Conservation (phyloP, 768 basidiomycete genomes). For the Panaeolus cyanescens region DNA sequence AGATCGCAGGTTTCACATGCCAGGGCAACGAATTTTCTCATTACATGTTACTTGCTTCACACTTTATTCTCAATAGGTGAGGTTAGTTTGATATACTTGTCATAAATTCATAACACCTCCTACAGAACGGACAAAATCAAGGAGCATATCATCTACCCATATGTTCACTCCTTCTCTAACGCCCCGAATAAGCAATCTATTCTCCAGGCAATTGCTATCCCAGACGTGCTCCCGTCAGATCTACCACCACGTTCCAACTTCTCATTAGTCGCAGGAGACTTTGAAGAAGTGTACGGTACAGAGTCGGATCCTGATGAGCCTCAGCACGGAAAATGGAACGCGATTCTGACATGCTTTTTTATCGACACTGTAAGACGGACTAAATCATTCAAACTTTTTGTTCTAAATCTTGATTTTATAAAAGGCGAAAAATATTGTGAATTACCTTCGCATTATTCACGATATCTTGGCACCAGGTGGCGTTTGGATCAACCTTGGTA, state of each 20-base stretch:
- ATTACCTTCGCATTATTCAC: slow-evolving; percentile 88
- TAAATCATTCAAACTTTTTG: background rate
- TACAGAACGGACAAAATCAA: slow-evolving; percentile 65
- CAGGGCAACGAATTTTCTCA: slow-evolving; percentile 97
- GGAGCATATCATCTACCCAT: slow-evolving; percentile 82
- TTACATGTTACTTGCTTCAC: slow-evolving; percentile 91
- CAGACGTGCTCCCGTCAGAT: slow-evolving; percentile 80
- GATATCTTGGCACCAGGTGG: slow-evolving; percentile 82
- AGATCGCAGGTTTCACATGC: slow-evolving; percentile 72
- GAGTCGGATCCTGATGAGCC: slow-evolving; percentile 57
- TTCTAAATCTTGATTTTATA: background rate
- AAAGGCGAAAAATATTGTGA: slow-evolving; percentile 89
- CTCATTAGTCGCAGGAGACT: slow-evolving; percentile 91
- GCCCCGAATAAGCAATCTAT: slow-evolving; percentile 57
- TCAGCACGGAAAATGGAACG: slow-evolving; percentile 83
- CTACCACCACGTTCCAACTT: slow-evolving; percentile 69
- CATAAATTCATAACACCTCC: slow-evolving; percentile 7
- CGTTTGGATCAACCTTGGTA: slow-evolving; percentile 82
- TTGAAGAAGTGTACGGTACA: slow-evolving; percentile 87
- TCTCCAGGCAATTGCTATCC: slow-evolving; percentile 69
- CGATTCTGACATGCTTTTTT: slow-evolving; percentile 94
- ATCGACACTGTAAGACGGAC: slow-evolving; percentile 77
- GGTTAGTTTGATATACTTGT: slow-evolving; percentile 13
- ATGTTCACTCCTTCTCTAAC: slow-evolving; percentile 93
- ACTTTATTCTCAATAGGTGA: slow-evolving; percentile 85